Percentiles rank a stretch among this genome's conserved stretches.
Conservation (phyloP, 2,329 filamentous ascomycete species). For the Zalaria sp. region DNA sequence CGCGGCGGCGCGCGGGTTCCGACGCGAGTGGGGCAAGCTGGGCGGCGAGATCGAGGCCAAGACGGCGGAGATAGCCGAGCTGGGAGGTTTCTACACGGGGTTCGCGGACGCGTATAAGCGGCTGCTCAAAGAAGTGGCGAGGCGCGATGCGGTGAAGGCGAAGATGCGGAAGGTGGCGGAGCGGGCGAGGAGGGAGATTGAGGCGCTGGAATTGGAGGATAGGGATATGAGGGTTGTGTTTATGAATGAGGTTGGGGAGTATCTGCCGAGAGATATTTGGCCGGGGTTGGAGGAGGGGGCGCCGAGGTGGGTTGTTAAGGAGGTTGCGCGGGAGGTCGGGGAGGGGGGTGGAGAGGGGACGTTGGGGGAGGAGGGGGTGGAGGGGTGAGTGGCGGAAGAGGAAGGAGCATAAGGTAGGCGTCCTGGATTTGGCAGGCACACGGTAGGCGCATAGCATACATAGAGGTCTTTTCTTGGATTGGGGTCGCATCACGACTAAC, state of each 20-base stretch:
- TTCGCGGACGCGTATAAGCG: constrained; percentile 77
- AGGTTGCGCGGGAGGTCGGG: neutral
- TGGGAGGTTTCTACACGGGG: constrained; percentile 73
- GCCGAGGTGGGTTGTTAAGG: constrained; percentile 7
- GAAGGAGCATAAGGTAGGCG: no score
- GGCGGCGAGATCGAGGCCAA: constrained; percentile 53
- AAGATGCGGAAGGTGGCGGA: constrained; percentile 60
- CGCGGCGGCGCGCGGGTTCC: constrained; percentile 49
- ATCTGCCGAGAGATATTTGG: constrained; percentile 79
- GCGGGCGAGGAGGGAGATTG: constrained; percentile 64
- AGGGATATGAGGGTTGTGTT: constrained; percentile 61
- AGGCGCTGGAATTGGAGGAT: constrained; percentile 57
- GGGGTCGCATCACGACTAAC: no score
- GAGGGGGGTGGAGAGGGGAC: neutral
- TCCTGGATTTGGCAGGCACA: no score
- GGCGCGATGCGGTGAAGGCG: constrained; percentile 58
- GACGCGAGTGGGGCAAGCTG: constrained; percentile 57
- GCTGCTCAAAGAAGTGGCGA: constrained; percentile 68
- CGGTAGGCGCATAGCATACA: no score
- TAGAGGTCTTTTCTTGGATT: no score
- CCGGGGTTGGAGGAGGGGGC: constrained; percentile 45
- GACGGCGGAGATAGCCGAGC: constrained; percentile 61
- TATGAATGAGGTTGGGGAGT: constrained; percentile 69
- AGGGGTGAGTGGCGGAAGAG: no score
- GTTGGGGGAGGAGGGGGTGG: no score